phyloP scores from a whole-genome alignment of 2,329 filamentous ascomycete species.

The Bipolaris sorokiniana region DNA sequence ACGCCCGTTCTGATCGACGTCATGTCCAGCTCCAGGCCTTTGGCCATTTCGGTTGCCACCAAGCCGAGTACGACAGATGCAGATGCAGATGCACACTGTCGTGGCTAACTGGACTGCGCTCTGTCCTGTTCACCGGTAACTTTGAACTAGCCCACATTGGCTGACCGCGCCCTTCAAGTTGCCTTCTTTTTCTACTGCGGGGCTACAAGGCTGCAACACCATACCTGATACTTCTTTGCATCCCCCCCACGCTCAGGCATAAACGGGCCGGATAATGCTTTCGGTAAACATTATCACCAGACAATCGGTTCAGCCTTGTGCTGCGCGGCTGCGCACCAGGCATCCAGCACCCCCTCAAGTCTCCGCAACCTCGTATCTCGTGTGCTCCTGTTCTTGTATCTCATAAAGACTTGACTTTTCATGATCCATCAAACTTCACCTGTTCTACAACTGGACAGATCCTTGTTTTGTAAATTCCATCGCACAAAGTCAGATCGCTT shows the following conservation, averaged over 20 bases:
- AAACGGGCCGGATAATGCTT: not conserved
- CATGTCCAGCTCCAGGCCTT: constrained; percentile 2
- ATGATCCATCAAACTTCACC: not conserved
- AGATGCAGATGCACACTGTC: not conserved
- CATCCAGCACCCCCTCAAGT: not conserved
- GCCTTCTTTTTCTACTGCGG: not conserved
- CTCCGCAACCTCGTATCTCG: not conserved
- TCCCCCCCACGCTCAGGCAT: not conserved
- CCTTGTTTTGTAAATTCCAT: not conserved
- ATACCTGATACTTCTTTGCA: not conserved
- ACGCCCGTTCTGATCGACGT: not conserved
- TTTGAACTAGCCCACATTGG: not conserved
- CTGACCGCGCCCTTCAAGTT: constrained; percentile 10
- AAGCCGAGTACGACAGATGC: constrained; percentile 1
- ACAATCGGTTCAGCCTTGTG: constrained; percentile 1
- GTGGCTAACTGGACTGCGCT: constrained; percentile 2
- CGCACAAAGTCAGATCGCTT: not conserved
- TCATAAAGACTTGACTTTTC: not conserved
- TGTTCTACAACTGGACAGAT: not conserved
- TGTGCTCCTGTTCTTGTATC: not conserved
- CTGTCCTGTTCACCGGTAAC: constrained; percentile 18
- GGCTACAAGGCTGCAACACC: constrained; percentile 2
- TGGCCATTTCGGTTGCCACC: not conserved
- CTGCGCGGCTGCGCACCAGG: not conserved
- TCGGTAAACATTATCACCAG: not conserved